Evolutionary conservation across 2,329 filamentous ascomycete species (phyloP).

Genomic region (Fonsecaea nubica): DNA sequence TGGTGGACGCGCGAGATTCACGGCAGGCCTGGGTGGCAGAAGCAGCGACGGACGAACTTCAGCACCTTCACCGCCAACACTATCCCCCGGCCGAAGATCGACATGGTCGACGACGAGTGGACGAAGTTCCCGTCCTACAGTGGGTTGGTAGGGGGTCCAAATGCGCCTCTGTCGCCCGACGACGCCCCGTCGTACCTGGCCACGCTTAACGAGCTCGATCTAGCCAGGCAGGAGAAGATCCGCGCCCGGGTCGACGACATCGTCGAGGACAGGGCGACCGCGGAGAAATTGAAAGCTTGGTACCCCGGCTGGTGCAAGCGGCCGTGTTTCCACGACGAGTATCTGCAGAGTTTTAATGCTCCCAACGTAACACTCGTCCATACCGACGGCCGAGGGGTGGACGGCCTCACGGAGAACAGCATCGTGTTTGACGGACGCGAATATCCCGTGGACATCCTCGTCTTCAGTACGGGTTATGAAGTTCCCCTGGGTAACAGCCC

Average conservation of each 20-base stretch:
- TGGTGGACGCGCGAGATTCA: constrained; percentile 6
- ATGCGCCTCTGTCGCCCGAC: background rate
- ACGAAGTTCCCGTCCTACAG: constrained; percentile 9
- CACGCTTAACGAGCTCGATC: background rate
- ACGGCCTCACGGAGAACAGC: constrained; percentile 53
- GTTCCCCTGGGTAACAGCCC: constrained; percentile 14
- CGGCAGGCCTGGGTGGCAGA: background rate
- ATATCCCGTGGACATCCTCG: constrained; percentile 56
- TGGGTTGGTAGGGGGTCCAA: background rate
- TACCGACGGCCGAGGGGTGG: constrained; percentile 61
- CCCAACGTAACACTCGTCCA: constrained; percentile 66
- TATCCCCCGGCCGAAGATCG: background rate
- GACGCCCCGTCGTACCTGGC: background rate
- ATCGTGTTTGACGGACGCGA: constrained; percentile 57
- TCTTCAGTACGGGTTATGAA: constrained; percentile 56
- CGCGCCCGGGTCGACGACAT: background rate
- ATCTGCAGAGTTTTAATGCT: constrained; percentile 64
- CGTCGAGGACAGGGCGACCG: constrained; percentile 58
- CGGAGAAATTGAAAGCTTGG: constrained; percentile 63
- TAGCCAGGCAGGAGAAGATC: too few species aligned
- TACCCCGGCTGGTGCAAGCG: constrained; percentile 70
- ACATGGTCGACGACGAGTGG: constrained; percentile 43
- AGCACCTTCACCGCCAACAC: background rate
- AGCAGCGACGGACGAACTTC: background rate
- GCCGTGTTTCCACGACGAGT: constrained; percentile 69